Evolutionary conservation across 1,284 basidiomycete species (phyloP).

Genomic region (Spongispora temasekensis): DNA sequence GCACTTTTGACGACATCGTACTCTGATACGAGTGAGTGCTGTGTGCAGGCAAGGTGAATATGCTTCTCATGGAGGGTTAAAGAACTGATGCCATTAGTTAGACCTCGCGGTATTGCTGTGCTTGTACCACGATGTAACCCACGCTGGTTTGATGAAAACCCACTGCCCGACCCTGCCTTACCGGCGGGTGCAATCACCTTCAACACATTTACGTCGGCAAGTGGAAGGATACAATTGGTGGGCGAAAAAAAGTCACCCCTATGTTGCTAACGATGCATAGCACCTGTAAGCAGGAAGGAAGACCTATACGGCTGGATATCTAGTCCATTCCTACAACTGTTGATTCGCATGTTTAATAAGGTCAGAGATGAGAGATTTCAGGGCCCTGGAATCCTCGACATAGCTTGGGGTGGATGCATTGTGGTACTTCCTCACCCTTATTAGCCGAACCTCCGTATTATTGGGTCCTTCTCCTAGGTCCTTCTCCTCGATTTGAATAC

Average conservation of each 20-base stretch:
- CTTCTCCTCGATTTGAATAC: constrained; percentile 12
- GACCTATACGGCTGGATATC: background rate
- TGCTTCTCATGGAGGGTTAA: background rate
- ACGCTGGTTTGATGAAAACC: background rate
- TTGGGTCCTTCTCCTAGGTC: constrained; percentile 3
- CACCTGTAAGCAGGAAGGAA: background rate
- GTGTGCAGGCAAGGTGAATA: background rate
- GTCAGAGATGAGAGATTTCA: constrained; percentile 16
- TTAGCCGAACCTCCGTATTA: constrained; percentile 5
- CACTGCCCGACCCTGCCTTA: no score
- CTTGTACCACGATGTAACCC: constrained; percentile 8
- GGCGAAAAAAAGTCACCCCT: background rate
- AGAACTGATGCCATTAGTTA: background rate
- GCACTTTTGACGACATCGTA: constrained; percentile 2
- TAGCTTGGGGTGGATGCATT: constrained; percentile 12
- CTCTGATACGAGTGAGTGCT: background rate
- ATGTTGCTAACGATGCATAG: background rate
- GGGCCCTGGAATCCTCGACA: constrained; percentile 15
- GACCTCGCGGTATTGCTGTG: constrained; percentile 2
- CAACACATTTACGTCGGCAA: no score
- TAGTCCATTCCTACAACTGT: constrained; percentile 5
- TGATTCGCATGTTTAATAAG: background rate
- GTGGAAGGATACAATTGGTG: background rate
- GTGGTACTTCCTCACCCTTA: constrained; percentile 17
- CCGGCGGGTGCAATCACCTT: no score